These are phyloP conservation scores for Chrysosporium queenslandicum DNA, from an alignment of 2,329 filamentous ascomycete genomes.

Conservation along the genomic window DNA sequence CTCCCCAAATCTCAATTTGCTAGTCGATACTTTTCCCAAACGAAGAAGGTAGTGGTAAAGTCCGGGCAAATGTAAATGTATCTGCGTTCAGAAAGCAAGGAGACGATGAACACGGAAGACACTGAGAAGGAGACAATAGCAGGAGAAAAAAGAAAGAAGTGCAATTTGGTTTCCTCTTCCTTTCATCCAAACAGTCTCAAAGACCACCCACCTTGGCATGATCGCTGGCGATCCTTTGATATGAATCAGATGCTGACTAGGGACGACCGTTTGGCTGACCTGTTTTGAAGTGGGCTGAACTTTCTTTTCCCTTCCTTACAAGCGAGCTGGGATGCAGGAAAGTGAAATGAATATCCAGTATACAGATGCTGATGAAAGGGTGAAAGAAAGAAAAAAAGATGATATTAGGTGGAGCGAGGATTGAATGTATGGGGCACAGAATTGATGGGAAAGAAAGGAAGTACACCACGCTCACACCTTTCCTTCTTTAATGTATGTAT, in stretches of 20 bases:
- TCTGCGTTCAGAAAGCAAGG: too few relatives aligned
- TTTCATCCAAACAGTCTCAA: background rate
- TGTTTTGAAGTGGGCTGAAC: background rate
- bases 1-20: too few relatives aligned
- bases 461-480: background rate
- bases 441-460: background rate
- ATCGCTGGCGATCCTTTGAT: background rate
- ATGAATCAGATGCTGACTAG: background rate
- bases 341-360: background rate
- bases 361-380: background rate
- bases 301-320: background rate
- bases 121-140: too few relatives aligned
- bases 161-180: too few relatives aligned
- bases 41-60: too few relatives aligned
- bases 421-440: background rate
- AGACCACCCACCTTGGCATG: conserved; percentile 3
- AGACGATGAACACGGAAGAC: too few relatives aligned
- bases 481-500: background rate
- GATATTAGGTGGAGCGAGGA: background rate
- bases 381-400: background rate
- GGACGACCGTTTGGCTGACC: background rate
- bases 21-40: too few relatives aligned
- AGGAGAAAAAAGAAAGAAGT: background rate
- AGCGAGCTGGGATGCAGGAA: background rate
- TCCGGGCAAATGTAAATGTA: too few relatives aligned